phyloP scores from a whole-genome alignment of 2,329 filamentous ascomycete genomes.

The Colletotrichum aenigma region DNA sequence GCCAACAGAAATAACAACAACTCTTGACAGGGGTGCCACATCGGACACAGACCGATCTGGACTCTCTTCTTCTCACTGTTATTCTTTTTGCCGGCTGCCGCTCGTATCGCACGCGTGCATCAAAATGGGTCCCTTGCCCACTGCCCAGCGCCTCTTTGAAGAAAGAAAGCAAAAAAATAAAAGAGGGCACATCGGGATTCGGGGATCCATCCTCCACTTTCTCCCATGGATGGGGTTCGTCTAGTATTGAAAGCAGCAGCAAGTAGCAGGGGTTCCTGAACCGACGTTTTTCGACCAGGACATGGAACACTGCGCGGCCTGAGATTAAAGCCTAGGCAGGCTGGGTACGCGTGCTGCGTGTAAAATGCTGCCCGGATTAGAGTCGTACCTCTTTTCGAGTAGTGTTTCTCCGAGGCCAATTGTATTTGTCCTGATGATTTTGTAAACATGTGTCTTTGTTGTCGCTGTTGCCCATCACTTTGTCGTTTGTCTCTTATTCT shows the following conservation, averaged over 20 bases:
- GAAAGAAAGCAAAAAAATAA: not conserved
- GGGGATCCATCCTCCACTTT: slow-evolving; percentile 10
- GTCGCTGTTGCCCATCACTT: not conserved
- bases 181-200: slow-evolving; percentile 13
- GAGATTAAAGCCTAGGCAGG: not conserved
- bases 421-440: not conserved
- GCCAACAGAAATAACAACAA: not conserved
- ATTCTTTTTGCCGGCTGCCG: slow-evolving; percentile 6
- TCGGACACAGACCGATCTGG: slow-evolving; percentile 20
- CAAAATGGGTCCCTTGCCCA: not conserved
- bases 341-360: not conserved
- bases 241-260: not conserved
- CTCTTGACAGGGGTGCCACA: not conserved
- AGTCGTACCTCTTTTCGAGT: not conserved
- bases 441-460: not conserved
- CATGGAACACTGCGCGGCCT: slow-evolving; percentile 2
- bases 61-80: not conserved
- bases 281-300: not conserved
- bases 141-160: not conserved
- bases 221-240: not conserved
- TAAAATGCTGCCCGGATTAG: not conserved
- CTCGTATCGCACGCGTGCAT: slow-evolving; percentile 14
- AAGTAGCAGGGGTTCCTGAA: not conserved
- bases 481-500: not conserved
- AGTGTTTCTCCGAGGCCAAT: not conserved